Evolutionary conservation across 768 basidiomycete genomes (phyloP), one percentile per base, ranked within the genome.

Genomic region (Cyclocybe aegerita): DNA sequence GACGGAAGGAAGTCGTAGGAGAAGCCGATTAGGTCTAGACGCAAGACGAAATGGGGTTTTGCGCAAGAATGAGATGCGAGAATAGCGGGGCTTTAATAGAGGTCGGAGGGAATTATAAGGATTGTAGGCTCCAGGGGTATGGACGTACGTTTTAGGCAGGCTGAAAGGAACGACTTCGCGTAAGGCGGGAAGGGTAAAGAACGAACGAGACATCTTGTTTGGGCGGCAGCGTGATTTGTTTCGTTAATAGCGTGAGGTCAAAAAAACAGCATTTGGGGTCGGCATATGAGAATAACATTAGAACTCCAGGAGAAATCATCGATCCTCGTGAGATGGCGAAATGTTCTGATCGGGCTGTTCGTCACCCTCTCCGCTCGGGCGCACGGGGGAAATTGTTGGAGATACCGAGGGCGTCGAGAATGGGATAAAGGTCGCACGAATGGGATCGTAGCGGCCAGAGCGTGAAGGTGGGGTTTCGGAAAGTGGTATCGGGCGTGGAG

Each of bases 371-470:
- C 59, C 54, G 40, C 49, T 55, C 16, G 45, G 40, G 17, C 52
- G 58, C 38, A 54, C 50, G 34, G 57, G 62, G 37, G 59, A 57
- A 29, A 48, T 31, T 9, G 43, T 44, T 33, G 59, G 62, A 17
- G 61, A 57, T 44, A 47, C 50, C 38, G 54, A 58, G 36, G 62
- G 58, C 9, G 62, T 59, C 34, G 69, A 58, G 54, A 61, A 68
- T 7, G 72, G 69, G n/a, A 75, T 57, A 50, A 74, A 72, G 7
- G 66, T 70, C 48, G 73, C 71, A 55, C 79, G 78, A 42, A 81
- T 72, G 32, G 79, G 78, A 59, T 81, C 79, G 56, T 80, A 81
- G 44, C 79, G 74, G 48, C 78, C 73, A 44, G 67, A 56, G 34
- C 76, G 72, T 53, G 65, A 59, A 17, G 65, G 57, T 10, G 63